phyloP scores from a whole-genome alignment of 2,329 filamentous ascomycete species.

The Aspergillus viridinutans region DNA sequence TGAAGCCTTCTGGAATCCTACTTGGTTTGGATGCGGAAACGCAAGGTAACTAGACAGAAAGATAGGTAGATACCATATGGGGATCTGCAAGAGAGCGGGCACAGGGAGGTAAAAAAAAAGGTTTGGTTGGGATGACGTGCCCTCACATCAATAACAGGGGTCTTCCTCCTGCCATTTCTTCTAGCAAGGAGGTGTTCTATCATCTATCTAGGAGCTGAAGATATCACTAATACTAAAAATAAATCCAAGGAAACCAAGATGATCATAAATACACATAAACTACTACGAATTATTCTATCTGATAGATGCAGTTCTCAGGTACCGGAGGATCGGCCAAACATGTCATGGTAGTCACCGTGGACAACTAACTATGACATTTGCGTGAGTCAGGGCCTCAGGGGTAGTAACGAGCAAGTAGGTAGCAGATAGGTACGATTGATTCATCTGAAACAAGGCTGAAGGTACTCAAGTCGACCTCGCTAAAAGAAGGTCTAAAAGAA shows the following conservation, averaged over 20 bases:
- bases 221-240: not conserved
- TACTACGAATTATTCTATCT: not conserved
- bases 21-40: not conserved
- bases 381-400: no score
- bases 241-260: not conserved
- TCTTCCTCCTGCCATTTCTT: not conserved
- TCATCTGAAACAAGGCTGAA: not conserved
- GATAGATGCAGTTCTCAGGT: no score
- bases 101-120: conserved; percentile 7
- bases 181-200: not conserved
- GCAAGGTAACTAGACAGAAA: not conserved
- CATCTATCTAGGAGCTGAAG: not conserved
- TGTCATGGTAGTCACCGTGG: not conserved
- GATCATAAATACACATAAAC: not conserved
- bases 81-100: conserved; percentile 9
- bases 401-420: not conserved
- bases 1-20: not conserved
- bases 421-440: not conserved
- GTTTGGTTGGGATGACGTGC: conserved; percentile 8
- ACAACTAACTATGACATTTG: not conserved
- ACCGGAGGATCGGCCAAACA: not conserved
- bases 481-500: not conserved
- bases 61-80: conserved; percentile 1
- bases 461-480: not conserved
- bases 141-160: not conserved